Percentiles rank a stretch among this genome's conserved stretches.
Conservation (phyloP, 352 stramenopile species). For the Phytopythium oedochilum region DNA sequence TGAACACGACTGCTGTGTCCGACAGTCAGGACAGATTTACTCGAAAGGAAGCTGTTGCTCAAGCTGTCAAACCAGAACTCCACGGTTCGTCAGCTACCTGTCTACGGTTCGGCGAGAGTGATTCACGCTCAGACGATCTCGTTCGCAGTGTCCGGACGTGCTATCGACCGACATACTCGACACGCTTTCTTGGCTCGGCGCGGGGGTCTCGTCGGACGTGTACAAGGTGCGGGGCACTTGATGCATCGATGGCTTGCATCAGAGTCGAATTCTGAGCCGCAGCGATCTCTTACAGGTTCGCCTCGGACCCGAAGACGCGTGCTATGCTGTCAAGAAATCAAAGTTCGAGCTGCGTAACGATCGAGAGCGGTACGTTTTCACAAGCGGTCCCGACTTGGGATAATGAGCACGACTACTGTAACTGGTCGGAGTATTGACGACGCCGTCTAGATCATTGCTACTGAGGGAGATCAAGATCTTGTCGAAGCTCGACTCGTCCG, state of each 20-base stretch:
- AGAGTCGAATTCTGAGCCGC: background rate
- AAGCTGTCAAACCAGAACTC: background rate
- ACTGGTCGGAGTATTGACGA: no score
- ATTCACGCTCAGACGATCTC: background rate
- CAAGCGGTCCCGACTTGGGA: no score
- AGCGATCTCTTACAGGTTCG: background rate
- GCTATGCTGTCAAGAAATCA: slow-evolving; percentile 82
- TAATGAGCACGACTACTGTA: no score
- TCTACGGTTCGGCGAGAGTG: background rate
- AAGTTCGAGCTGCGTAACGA: slow-evolving; percentile 72
- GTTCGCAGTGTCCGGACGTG: background rate
- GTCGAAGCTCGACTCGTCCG: slow-evolving; percentile 28
- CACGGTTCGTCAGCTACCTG: background rate
- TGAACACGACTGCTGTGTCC: background rate
- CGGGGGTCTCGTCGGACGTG: slow-evolving; percentile 68
- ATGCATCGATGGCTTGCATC: background rate
- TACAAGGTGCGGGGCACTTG: slow-evolving; percentile 34
- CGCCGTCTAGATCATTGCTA: slow-evolving; percentile 38
- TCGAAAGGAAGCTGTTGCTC: background rate
- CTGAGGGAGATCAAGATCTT: slow-evolving; percentile 62
- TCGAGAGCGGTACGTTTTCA: slow-evolving; percentile 47
- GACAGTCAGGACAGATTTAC: slow-evolving; percentile 1
- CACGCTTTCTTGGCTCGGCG: slow-evolving; percentile 52
- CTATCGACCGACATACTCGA: slow-evolving; percentile 49
- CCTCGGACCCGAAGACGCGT: slow-evolving; percentile 8